These are phyloP conservation scores for Lagerstroemia speciosa DNA, from an alignment of 345 rosid genomes.

Conservation along the genomic window DNA sequence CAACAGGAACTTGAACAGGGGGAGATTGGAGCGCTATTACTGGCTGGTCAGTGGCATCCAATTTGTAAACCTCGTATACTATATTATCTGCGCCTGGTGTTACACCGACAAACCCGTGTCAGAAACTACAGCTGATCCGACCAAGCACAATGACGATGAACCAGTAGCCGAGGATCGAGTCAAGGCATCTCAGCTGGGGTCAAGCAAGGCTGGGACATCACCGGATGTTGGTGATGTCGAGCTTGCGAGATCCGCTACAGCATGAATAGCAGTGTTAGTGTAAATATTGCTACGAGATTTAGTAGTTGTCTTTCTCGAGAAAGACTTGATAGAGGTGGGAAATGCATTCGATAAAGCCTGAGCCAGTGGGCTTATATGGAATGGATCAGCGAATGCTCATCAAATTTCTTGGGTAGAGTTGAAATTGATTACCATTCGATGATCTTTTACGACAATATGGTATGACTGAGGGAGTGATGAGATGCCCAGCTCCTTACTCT, in stretches of 20 bases:
- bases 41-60: slow-evolving; percentile 50
- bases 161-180: not conserved
- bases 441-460: too few relatives aligned
- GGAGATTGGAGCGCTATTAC: slow-evolving; percentile 43
- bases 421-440: too few relatives aligned
- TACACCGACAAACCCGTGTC: slow-evolving; percentile 39
- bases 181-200: not conserved
- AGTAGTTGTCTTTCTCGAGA: too few relatives aligned
- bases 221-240: slow-evolving; percentile 14
- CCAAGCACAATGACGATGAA: slow-evolving; percentile 4
- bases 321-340: too few relatives aligned
- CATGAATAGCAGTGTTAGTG: not conserved
- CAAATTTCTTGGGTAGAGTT: too few relatives aligned
- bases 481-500: too few relatives aligned
- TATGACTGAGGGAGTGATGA: too few relatives aligned
- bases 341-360: too few relatives aligned
- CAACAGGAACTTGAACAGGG: slow-evolving; percentile 42
- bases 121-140: slow-evolving; percentile 13
- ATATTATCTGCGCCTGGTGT: slow-evolving; percentile 29
- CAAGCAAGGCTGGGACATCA: not conserved
- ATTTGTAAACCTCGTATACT: slow-evolving; percentile 36
- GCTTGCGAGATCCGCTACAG: slow-evolving; percentile 5
- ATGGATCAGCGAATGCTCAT: too few relatives aligned
- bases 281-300: too few relatives aligned
- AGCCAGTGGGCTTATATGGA: too few relatives aligned